A percentile compares a stretch with the other conserved stretches of the same genome.
phyloP scores from a whole-genome alignment of 2,329 filamentous ascomycete genomes.

The Colletotrichum chlorophyti region DNA sequence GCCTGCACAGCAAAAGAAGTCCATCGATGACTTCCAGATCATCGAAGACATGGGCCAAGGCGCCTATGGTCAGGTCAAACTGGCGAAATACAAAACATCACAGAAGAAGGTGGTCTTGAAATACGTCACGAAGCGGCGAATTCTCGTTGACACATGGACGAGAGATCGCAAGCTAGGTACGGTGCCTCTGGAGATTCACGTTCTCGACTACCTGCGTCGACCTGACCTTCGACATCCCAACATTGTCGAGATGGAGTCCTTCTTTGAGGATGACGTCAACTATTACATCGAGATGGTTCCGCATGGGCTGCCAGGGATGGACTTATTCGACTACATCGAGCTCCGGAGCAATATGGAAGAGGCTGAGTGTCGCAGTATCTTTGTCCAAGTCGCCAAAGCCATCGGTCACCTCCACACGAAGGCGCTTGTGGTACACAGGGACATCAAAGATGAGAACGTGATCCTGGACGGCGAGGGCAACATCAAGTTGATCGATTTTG shows the following conservation, averaged over 20 bases:
- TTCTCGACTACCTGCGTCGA: constrained; percentile 87
- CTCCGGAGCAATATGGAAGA: constrained; percentile 96
- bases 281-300: constrained; percentile 99
- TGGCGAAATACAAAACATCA: constrained; percentile 83
- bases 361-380: constrained; percentile 90
- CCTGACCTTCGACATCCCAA: constrained; percentile 73
- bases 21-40: constrained; percentile 88
- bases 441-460: constrained; percentile 99
- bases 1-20: constrained; percentile 68
- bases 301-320: constrained; percentile 95
- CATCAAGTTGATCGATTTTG: constrained; percentile 98
- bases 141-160: constrained; percentile 98
- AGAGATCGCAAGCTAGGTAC: constrained; percentile 91
- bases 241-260: constrained; percentile 76
- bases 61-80: constrained; percentile 96
- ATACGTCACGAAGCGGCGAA: constrained; percentile 95
- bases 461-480: constrained; percentile 93
- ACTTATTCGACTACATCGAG: constrained; percentile 98
- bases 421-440: constrained; percentile 91
- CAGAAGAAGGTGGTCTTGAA: constrained; percentile 92
- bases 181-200: constrained; percentile 95
- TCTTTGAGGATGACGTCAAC: constrained; percentile 83
- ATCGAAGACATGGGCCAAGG: constrained; percentile 98
- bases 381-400: constrained; percentile 88
- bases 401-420: constrained; percentile 91